A percentile compares a stretch with the other conserved stretches of the same genome.
These are phyloP conservation scores for Starmera caribaea DNA, from an alignment of 805 yeast genomes.

Conservation along the genomic window DNA sequence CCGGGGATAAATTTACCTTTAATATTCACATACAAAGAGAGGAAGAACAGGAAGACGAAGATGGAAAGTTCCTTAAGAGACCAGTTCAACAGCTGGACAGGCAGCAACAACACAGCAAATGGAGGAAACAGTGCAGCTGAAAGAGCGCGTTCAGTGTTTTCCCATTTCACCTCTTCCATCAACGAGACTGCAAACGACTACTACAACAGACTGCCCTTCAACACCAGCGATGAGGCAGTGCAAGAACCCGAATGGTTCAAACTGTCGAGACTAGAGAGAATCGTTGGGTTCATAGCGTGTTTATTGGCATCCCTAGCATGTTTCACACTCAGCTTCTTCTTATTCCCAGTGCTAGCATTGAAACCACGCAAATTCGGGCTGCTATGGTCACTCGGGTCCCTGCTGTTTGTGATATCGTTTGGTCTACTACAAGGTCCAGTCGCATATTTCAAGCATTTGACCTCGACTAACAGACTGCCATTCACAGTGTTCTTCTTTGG, in stretches of 20 bases:
- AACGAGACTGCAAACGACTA: conserved; percentile 40
- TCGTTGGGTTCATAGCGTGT: conserved; percentile 69
- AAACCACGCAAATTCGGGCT: conserved; percentile 82
- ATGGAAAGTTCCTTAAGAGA: conserved; percentile 24
- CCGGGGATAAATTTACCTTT: too few species aligned
- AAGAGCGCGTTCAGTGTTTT: conserved; percentile 24
- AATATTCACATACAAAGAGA: too few species aligned
- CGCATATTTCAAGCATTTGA: conserved; percentile 56
- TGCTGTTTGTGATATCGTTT: conserved; percentile 73
- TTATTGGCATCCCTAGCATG: conserved; percentile 71
- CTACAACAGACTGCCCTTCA: conserved; percentile 56
- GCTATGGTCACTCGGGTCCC: conserved; percentile 80
- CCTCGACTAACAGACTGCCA: conserved; percentile 61
- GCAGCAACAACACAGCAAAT: conserved; percentile 18
- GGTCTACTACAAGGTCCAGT: conserved; percentile 85
- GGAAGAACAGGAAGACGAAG: neutral
- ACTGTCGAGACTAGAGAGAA: conserved; percentile 68
- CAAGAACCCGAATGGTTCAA: conserved; percentile 74
- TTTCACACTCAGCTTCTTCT: conserved; percentile 65
- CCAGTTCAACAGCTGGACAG: conserved; percentile 30
- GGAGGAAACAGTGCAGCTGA: conserved; percentile 11
- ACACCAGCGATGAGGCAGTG: conserved; percentile 36
- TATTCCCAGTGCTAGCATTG: conserved; percentile 77
- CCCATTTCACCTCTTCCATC: conserved; percentile 28
- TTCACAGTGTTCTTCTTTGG: conserved; percentile 70